Base-by-base conservation (phyloP, 2,329 filamentous ascomycete genomes). In the Zasmidium angulare region DNA sequence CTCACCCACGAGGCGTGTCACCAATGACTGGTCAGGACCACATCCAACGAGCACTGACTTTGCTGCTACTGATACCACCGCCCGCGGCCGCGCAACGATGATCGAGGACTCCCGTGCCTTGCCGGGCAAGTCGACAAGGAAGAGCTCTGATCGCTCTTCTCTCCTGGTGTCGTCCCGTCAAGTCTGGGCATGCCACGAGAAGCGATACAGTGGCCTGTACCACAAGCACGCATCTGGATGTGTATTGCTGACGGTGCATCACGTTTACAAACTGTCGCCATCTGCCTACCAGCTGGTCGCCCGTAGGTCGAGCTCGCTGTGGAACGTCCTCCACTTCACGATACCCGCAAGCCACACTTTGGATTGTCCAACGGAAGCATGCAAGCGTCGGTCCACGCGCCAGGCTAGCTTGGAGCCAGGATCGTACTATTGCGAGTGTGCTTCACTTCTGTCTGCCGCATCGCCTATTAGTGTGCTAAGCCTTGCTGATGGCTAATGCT, bases 311-410 rank as follows among this genome's bases (percentile, higher is more conserved):
- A 50, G 22, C 49, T 10, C 26, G 26, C 21, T 24, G 36, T 46
- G 29, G 31, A 14, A 50, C 48, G 6, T 53, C 31, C n/a, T 53
- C 51, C 36, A 46, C 51, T 53, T 53, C 51, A 53, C 51, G 51
- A 46, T 24, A 46, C 26, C 31, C 21, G 20, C 36, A 43, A 43
- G 36, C 36, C 36, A 43, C 36, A 43, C 36, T 10, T 43, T 43
- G 7, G 36, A 43, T 43, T 43, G 36, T 19, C 36, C 11, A 43
- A 43, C 36, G n/a, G 36, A 43, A 43, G n/a, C 36, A 43, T 43
- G 36, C 36, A 43, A 43, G 36, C 36, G 36, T 43, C 36, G 36
- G 36, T 17, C 36, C 36, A 43, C 36, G 12, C 3, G 36, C n/a
- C 36, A 43, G 36, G 36, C 36, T 43, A 43, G 36, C 12, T 3